phyloP scores from a whole-genome alignment of 371 early-diverging fungal species.

The Mucor piriformis region DNA sequence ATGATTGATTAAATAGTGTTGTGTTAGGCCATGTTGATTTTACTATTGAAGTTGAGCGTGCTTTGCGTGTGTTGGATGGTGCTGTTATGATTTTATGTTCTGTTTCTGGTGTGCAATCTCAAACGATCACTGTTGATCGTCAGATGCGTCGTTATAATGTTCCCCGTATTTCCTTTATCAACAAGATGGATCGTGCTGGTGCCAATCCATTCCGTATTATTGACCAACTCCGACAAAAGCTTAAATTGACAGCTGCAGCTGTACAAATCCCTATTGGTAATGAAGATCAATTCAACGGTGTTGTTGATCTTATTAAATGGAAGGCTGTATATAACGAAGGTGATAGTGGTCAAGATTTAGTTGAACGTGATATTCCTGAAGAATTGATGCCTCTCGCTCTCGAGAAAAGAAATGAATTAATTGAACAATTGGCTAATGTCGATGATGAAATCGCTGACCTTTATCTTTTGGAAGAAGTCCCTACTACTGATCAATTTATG shows the following conservation, averaged over 20 bases:
- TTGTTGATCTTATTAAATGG: slow-evolving; percentile 91
- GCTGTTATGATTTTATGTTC: slow-evolving; percentile 86
- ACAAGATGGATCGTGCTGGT: slow-evolving; percentile 94
- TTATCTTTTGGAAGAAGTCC: slow-evolving; percentile 77
- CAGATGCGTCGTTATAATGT: slow-evolving; percentile 92
- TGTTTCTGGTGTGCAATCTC: slow-evolving; percentile 87
- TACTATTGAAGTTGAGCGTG: slow-evolving; percentile 92
- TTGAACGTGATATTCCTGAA: slow-evolving; percentile 77
- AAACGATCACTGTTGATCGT: slow-evolving; percentile 97
- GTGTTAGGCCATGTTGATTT: slow-evolving; percentile 89
- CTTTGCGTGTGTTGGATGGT: slow-evolving; percentile 90
- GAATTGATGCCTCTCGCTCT: slow-evolving; percentile 73
- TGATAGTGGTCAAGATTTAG: slow-evolving; percentile 75
- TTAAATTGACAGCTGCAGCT: slow-evolving; percentile 89
- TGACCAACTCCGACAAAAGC: slow-evolving; percentile 87
- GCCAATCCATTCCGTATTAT: slow-evolving; percentile 93
- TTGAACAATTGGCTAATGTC: slow-evolving; percentile 84
- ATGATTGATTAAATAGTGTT: neutral
- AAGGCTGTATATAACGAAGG: slow-evolving; percentile 92
- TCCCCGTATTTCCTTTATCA: slow-evolving; percentile 87
- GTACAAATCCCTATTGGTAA: slow-evolving; percentile 94
- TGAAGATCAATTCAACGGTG: slow-evolving; percentile 88
- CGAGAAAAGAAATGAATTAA: slow-evolving; percentile 78
- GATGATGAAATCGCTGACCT: slow-evolving; percentile 88
- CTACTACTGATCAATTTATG: slow-evolving; percentile 70